Evolutionary conservation across 2,329 filamentous ascomycete genomes (phyloP), one percentile per base, ranked within the genome.

Genomic region (Trichophyton rubrum): DNA sequence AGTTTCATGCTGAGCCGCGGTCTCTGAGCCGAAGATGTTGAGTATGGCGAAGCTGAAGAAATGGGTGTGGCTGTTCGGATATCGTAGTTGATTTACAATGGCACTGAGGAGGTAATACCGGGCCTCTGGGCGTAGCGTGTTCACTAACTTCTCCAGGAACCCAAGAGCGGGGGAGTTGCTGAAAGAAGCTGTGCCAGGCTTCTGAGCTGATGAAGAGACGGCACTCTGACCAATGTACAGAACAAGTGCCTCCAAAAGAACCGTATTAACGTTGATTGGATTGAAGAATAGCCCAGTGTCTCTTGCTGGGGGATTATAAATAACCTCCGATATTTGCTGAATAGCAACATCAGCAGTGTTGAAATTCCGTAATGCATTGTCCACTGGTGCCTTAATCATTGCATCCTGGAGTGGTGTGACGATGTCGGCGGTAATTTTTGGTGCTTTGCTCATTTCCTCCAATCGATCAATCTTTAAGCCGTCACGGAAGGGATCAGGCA

Each of bases 21-120:
- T 75, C 55, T 93, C 88, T 64, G 84, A 83, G 20, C 85, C 89
- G 73, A 96, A 97, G 43, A 96, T 79, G 67, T 95, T 85, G 56
- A 97, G 80, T 49, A 97, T 79, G 13, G 87, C 82, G 68, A 90
- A 89, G 70, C 86, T 91, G 76, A 96, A 99, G 76, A 93, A 99
- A 69, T 91, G 87, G 11, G 93, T 99, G 69, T 95, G 85, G 56
- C 85, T 85, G 70, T 90, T 95, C 9, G 91, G 90, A 72, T 87
- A 95, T 63, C 93, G 88, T 56, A 99, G 82, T 74, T 97, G 91
- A 73, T 97, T 95, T 61, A 89, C 82, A 70, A 99, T 89, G 65
- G 88, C 89, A 66, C 82, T 85, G 61, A 97, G 75, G 62, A 99
- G 79, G 71, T 89, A 88, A 76, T 96, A 96, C 59, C 91, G 86